Base-by-base conservation (phyloP, 2,329 filamentous ascomycete genomes). In the Paraphaeosphaeria sporulosa region DNA sequence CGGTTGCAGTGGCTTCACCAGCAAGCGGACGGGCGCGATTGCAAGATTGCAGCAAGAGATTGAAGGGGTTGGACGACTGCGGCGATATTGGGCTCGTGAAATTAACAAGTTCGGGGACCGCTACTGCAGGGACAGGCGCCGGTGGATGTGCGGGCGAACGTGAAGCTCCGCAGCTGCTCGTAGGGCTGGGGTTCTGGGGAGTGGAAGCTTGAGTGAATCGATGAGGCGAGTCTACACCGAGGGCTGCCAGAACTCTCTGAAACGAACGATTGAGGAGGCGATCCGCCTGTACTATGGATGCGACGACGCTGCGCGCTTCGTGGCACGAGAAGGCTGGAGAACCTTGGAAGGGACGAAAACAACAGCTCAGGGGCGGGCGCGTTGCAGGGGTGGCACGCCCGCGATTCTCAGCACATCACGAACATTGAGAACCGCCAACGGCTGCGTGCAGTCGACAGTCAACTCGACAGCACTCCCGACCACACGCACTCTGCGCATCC, bases 41-140 rank as follows among this genome's bases (percentile, higher is more conserved):
- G 58, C 40, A 40, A 9, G 7, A 12, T 32, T 12, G 30, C 30
- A 32, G 25, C 25, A 32, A 40, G 54, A 57, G 53, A 60, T 60
- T 60, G 53, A 53, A 60, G 58, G 58, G 47, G 48, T 8, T 19
- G 13, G 32, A 23, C 21, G 13, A 44, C 13, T 15, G 48, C 49
- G 34, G 19, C 7, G 49, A 19, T 27, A 40, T 52, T 32, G 51
- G 36, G 25, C 38, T 23, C 17, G 42, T 43, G 51, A 54, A 44
- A 44, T 44, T 44, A 54, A 43, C 38, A 34, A 34, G 27, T 19
- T 38, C 53, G 53, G 42, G 23, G 13, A 13, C 30, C 21, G n/a
- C 55, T 57, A 57, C 55, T 51, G 46, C 55, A 57, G 55, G 55
- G 55, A 55, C 53, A 40, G 21, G 38, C 38, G n/a, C 38, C 30